Base-by-base conservation (phyloP, 352 stramenopile genomes). In the Halophytophthora batemanensis region DNA sequence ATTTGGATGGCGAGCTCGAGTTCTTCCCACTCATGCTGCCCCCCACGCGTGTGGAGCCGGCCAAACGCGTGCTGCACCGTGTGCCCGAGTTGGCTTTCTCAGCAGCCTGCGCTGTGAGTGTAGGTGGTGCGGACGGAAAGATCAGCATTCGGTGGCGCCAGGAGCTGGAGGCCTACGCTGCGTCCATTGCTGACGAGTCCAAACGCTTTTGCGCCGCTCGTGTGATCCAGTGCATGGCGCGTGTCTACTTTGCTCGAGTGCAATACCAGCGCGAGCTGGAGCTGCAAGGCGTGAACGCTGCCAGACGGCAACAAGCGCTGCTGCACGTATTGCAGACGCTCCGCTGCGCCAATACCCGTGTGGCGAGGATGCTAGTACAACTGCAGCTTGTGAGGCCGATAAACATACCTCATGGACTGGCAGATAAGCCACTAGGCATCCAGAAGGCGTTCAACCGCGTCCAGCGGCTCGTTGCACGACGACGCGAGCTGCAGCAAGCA, bases 1-100 rank as follows among this genome's bases (percentile, higher is more conserved):
- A 93, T 31, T 47, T 87, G n/a, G 82, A 91, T 31, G 75, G 76
- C 10, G 64, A 72, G 33, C 64, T 91, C n/a, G 82, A 93, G 53
- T 93, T 93, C 54, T 78, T 93, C 39, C 80, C 80, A 14, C 50
- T 91, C 15, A 40, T 70, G 18, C 61, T 88, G 2, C 80, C 77
- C 6, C 70, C 70, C 0, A 86, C 80, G 2, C 82, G 77, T 25
- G 45, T 76, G 2, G 80, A 93, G 13, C 50, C 70, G 17, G 50
- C 64, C 2, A 87, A 84, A 17, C 66, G 49, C 15, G 77, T 86
- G 21, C 56, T 93, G 8, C 74, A 87, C 33, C 60, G 66, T 22
- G 66, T 91, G 2, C 80, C 80, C 3, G 67, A 77, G 22, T 52
- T 93, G 6, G 61, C 76, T 6, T 93, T 91, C 44, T 71, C 77